Evolutionary conservation across 192 early-diverging fungal genomes (phyloP), one percentile per base, ranked within the genome.

Genomic region (Funneliformis mosseae): DNA sequence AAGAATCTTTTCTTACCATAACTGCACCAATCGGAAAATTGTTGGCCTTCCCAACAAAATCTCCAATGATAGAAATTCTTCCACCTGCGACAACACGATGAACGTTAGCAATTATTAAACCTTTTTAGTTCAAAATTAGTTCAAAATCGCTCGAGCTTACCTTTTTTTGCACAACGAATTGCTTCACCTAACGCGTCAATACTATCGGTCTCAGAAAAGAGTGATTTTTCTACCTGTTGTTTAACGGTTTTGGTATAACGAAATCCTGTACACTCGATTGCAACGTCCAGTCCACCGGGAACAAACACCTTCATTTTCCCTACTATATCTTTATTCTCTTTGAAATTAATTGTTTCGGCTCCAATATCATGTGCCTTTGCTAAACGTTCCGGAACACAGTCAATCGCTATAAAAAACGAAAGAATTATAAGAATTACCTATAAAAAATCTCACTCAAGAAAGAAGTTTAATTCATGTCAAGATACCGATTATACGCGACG

Each of bases 231-330:
- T 55, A 88, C 76, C 5, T 81, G 45, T 55, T 91, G 89, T 5
- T 88, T 88, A 74, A 89, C 45, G 77, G 86, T 89, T 33, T 11
- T 28, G n/a, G 87, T 81, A 70, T 88, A 90, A n/a, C 87, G 85
- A 60, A 89, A 89, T 59, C 85, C 90, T 5, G 86, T 87, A 43
- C 83, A 83, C 48, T 91, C 88, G 74, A 91, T 88, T 11, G 85
- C 33, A n/a, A 83, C 75, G 60, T 91, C 88, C 23, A 90, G 62
- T 16, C 90, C 90, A 25, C 64, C 78, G 6, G 87, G 87, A 38
- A 77, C 68, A 2, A 85, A 46, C 62, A 85, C 77, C 14, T 69
- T 60, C 28, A 90, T 78, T 21, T 73, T 83, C 0, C 9, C 78
- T 27, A 81, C 42, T 23, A 87, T 83, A 64, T 87, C 83, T 0